These are phyloP conservation scores for Fusarium agapanthi DNA, from an alignment of 2,329 filamentous ascomycete genomes.

Conservation along the genomic window DNA sequence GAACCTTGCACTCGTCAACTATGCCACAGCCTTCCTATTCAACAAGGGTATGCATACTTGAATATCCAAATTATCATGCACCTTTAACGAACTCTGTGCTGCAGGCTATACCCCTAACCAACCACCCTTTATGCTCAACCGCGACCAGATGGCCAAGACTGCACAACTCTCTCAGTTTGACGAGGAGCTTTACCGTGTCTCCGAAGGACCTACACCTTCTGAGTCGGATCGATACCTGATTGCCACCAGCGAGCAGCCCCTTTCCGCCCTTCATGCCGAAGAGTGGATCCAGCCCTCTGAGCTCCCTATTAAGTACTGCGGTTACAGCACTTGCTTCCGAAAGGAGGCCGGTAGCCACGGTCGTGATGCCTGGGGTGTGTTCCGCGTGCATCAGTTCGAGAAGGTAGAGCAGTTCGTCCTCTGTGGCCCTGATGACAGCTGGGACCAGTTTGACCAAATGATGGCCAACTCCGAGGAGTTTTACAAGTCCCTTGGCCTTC, in stretches of 20 bases:
- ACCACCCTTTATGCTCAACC: slow-evolving; percentile 93
- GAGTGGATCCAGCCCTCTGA: slow-evolving; percentile 91
- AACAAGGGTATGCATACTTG: slow-evolving; percentile 32
- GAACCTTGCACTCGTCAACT: slow-evolving; percentile 94
- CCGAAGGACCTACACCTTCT: slow-evolving; percentile 83
- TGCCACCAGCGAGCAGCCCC: slow-evolving; percentile 92
- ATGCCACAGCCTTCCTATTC: slow-evolving; percentile 85
- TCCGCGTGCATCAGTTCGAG: slow-evolving; percentile 98
- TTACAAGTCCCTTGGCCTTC: slow-evolving; percentile 87
- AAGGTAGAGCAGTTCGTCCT: slow-evolving; percentile 86
- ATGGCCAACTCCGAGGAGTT: slow-evolving; percentile 91
- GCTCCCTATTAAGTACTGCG: slow-evolving; percentile 83
- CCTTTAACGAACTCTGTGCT: slow-evolving; percentile 6
- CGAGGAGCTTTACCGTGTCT: slow-evolving; percentile 97
- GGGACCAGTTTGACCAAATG: slow-evolving; percentile 95
- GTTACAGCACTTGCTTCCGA: slow-evolving; percentile 94
- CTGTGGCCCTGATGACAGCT: slow-evolving; percentile 88
- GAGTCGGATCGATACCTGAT: slow-evolving; percentile 84
- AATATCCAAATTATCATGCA: neutral
- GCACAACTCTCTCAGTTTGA: slow-evolving; percentile 97
- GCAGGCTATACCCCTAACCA: slow-evolving; percentile 81
- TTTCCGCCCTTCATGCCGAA: slow-evolving; percentile 90
- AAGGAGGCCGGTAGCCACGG: slow-evolving; percentile 89
- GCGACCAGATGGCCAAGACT: slow-evolving; percentile 97
- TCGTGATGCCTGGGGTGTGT: slow-evolving; percentile 96